These are phyloP conservation scores for Lachnellula arida DNA, from an alignment of 2,329 filamentous ascomycete species.

Conservation along the genomic window DNA sequence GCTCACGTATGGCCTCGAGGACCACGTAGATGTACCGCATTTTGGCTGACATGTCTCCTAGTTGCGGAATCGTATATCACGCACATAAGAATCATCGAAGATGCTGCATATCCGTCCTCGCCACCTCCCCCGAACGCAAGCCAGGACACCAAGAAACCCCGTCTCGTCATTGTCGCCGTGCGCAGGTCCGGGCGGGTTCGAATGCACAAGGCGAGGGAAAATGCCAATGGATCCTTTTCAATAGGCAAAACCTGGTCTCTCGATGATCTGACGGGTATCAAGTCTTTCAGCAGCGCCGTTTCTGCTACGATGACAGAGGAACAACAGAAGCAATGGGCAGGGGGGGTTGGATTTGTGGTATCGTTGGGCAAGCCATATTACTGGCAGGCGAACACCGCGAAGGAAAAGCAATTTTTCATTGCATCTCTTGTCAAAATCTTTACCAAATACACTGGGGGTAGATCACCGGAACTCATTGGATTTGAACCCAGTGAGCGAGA, in stretches of 20 bases:
- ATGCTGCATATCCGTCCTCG: slow-evolving; percentile 72
- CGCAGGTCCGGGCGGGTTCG: slow-evolving; percentile 87
- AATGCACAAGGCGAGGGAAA: slow-evolving; percentile 96
- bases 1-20: slow-evolving; percentile 56
- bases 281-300: slow-evolving; percentile 68
- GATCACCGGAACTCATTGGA: slow-evolving; percentile 70
- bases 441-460: slow-evolving; percentile 89
- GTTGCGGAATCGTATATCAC: slow-evolving; percentile 95
- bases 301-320: slow-evolving; percentile 55
- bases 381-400: slow-evolving; percentile 88
- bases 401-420: slow-evolving; percentile 99
- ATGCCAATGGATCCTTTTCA: slow-evolving; percentile 87
- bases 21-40: not conserved
- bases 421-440: slow-evolving; percentile 95
- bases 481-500: slow-evolving; percentile 80
- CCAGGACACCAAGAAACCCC: slow-evolving; percentile 73
- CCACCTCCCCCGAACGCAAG: slow-evolving; percentile 78
- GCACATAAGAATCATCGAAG: slow-evolving; percentile 88
- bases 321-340: slow-evolving; percentile 68
- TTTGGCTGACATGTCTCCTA: slow-evolving; percentile 34
- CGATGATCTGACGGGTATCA: slow-evolving; percentile 79
- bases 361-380: slow-evolving; percentile 93
- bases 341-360: slow-evolving; percentile 78
- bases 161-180: slow-evolving; percentile 90
- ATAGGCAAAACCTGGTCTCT: slow-evolving; percentile 98